Evolutionary conservation across 257 asterid genomes (phyloP).

Genomic region (Primulina eburnea): DNA sequence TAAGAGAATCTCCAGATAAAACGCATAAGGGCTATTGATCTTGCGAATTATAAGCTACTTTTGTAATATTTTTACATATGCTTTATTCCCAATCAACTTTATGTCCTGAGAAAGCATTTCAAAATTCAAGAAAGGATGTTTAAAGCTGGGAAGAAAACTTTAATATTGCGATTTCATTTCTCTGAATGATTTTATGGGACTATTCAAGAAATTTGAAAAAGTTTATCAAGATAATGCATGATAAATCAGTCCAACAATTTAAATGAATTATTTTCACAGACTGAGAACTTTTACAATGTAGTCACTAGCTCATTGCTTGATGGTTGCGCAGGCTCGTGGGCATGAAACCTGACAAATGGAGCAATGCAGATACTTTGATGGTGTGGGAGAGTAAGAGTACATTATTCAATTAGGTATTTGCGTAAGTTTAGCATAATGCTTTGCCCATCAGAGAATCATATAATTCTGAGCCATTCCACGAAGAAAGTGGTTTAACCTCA

Average conservation of each 20-base stretch:
- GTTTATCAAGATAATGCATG: too few relatives aligned
- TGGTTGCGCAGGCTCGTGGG: neutral
- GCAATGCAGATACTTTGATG: constrained; percentile 10
- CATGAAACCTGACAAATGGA: neutral
- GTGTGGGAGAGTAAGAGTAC: neutral
- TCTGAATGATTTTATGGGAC: neutral
- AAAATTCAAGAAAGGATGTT: neutral
- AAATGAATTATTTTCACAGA: too few relatives aligned
- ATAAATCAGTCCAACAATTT: neutral
- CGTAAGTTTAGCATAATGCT: neutral
- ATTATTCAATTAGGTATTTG: neutral
- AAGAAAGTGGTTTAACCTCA: constrained; percentile 1
- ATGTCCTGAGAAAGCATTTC: too few relatives aligned
- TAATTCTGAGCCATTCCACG: constrained; percentile 1
- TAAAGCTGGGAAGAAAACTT: neutral
- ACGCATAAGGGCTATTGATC: neutral
- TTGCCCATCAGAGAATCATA: neutral
- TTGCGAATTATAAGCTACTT: neutral
- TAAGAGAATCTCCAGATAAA: neutral
- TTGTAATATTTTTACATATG: neutral
- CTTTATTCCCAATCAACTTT: neutral
- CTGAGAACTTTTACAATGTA: neutral
- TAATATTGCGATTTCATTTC: neutral
- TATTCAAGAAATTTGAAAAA: neutral
- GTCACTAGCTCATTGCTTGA: neutral